Base-by-base conservation (phyloP, 345 rosid species). In the Streptanthus diversifolius region DNA sequence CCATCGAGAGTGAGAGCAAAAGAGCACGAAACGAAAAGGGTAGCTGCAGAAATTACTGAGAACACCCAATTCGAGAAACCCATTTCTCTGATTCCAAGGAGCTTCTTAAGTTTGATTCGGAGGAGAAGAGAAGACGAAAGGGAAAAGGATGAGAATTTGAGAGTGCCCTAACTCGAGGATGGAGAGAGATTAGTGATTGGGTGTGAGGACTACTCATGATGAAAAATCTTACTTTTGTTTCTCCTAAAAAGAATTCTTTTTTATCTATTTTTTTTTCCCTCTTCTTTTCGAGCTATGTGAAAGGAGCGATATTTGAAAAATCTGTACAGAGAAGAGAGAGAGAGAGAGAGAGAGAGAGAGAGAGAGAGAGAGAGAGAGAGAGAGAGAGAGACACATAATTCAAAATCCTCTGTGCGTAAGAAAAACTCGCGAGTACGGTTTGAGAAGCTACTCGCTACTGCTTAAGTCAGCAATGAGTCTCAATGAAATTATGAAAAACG, bases 1-100 rank as follows among this genome's bases (percentile, higher is more conserved):
- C 80, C 80, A 76, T 76, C 80, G 43, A 55, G 72, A 63, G 76
- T 70, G 30, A 76, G 80, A 56, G 76, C 75, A 63, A 30, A 19
- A 0, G 80, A 63, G 80, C 54, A 63, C 0, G 80, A 76, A 11
- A 63, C 55, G 7, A 63, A 63, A 63, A 76, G 67, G 44, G 76
- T 55, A 56, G 66, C 11, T 70, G 45, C 54, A n/a, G 40, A 76
- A 48, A 76, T 40, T 0, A 63, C 35, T 8, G 41, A 76, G 40
- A 55, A 32, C 21, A 47, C 40, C 80, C 36, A 70, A 63, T 56
- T 63, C 7, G 52, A 56, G 43, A 30, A 7, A 29, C 30, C 61
- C 80, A 76, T 76, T 55, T 53, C 33, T 3, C 6, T 21, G 22
- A 65, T 27, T 66, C 24, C 13, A 29, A 44, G n/a, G 44, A 45